These are phyloP conservation scores for maize (Zea mays) DNA, from an alignment of 176 grass and related monocot species.

Conservation along the genomic window DNA sequence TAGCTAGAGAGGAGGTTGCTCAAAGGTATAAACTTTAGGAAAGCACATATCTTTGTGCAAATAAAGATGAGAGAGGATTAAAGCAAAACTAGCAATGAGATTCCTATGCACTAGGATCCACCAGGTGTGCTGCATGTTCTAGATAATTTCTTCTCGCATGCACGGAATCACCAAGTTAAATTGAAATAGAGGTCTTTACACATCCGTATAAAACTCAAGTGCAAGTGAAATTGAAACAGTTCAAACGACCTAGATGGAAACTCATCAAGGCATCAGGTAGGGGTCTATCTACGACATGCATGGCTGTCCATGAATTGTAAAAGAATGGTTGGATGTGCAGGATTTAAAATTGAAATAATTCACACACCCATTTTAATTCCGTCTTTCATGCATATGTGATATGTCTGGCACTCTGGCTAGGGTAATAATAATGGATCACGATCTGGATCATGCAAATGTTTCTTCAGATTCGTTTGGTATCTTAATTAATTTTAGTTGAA, in stretches of 20 bases:
- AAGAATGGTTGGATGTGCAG: neutral
- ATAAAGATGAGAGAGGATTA: constrained; percentile 48
- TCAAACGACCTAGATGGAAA: neutral
- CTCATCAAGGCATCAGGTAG: neutral
- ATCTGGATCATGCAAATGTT: no score
- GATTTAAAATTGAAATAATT: neutral
- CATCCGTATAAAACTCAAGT: neutral
- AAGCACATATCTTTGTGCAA: constrained; percentile 50
- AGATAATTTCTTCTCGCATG: neutral
- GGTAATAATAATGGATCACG: no score
- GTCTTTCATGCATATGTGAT: neutral
- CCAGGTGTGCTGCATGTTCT: constrained; percentile 39
- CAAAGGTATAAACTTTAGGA: constrained; percentile 55
- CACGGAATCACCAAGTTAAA: neutral
- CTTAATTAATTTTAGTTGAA: no score
- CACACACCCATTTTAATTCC: neutral
- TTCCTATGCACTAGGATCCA: constrained; percentile 59
- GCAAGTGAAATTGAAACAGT: neutral
- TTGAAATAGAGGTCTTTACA: neutral
- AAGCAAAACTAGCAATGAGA: constrained; percentile 57
- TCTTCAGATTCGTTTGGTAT: no score
- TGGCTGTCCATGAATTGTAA: neutral
- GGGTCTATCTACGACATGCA: neutral
- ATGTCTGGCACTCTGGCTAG: no score
- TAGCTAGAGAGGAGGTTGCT: constrained; percentile 28